These are phyloP conservation scores for Uronychia setigera DNA, from an alignment of 73 alveolate species.

Conservation along the genomic window DNA sequence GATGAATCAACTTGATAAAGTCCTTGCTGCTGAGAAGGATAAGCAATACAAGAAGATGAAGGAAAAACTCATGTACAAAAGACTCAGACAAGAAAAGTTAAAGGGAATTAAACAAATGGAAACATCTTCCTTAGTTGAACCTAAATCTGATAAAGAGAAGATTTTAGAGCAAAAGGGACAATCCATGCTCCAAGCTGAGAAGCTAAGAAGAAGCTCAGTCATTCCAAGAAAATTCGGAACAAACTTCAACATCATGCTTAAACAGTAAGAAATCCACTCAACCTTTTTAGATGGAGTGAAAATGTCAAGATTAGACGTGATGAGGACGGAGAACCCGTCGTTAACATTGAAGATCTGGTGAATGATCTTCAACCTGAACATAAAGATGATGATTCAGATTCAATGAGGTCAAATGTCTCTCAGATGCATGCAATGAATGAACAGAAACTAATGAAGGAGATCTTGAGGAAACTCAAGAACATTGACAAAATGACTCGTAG, in stretches of 20 bases:
- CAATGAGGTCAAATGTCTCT: too few relatives aligned
- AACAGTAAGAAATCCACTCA: not conserved
- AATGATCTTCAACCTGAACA: too few relatives aligned
- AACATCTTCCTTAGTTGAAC: conserved; percentile 25
- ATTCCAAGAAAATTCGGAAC: conserved; percentile 17
- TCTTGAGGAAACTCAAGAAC: too few relatives aligned
- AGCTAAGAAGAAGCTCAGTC: conserved; percentile 8
- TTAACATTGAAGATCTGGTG: too few relatives aligned
- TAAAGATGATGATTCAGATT: too few relatives aligned
- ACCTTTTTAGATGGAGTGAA: not conserved
- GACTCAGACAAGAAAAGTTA: conserved; percentile 25
- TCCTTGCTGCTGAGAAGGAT: conserved; percentile 54
- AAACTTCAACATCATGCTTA: conserved; percentile 17
- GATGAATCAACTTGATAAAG: conserved; percentile 24
- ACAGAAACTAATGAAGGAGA: too few relatives aligned
- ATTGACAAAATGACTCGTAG: too few relatives aligned
- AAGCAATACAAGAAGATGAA: conserved; percentile 19
- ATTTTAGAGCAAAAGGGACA: conserved; percentile 24
- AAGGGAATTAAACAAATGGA: conserved; percentile 12
- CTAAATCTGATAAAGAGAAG: conserved; percentile 20
- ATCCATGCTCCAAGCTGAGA: conserved; percentile 22
- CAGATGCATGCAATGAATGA: too few relatives aligned
- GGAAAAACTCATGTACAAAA: conserved; percentile 18
- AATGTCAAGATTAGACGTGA: not conserved
- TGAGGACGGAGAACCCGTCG: not conserved